phyloP scores from a whole-genome alignment of 1,284 basidiomycete genomes.

The Coniferiporia sulphurascens region DNA sequence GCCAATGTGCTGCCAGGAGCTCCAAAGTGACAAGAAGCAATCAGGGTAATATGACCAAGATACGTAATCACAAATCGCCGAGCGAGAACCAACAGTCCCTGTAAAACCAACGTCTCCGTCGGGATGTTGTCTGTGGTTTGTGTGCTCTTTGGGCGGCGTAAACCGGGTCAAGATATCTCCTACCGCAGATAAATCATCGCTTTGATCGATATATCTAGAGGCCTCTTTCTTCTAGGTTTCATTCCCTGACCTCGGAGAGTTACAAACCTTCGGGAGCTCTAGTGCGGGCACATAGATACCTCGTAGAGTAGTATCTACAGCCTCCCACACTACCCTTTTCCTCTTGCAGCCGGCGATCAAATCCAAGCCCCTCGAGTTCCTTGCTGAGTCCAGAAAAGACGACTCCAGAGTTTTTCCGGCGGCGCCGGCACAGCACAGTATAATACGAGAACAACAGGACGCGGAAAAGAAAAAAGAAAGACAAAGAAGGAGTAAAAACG shows the following conservation, averaged over 20 bases:
- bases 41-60: too few relatives aligned
- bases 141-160: not conserved
- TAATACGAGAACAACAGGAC: too few relatives aligned
- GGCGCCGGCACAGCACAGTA: too few relatives aligned
- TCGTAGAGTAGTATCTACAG: not conserved
- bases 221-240: not conserved
- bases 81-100: not conserved
- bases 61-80: too few relatives aligned
- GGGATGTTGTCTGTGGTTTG: not conserved
- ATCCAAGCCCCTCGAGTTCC: not conserved
- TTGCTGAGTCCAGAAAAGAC: not conserved
- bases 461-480: too few relatives aligned
- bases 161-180: not conserved
- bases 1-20: too few relatives aligned
- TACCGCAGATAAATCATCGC: not conserved
- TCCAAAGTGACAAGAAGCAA: too few relatives aligned
- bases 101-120: not conserved
- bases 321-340: not conserved
- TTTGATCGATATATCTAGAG: not conserved
- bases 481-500: too few relatives aligned
- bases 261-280: not conserved
- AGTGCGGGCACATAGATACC: not conserved
- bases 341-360: not conserved
- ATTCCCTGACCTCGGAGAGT: not conserved
- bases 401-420: not conserved